Evolutionary conservation across 495 filamentous ascomycete species (phyloP), one percentile per base, ranked within the genome.

Genomic region (Cercophora newfieldiana): DNA sequence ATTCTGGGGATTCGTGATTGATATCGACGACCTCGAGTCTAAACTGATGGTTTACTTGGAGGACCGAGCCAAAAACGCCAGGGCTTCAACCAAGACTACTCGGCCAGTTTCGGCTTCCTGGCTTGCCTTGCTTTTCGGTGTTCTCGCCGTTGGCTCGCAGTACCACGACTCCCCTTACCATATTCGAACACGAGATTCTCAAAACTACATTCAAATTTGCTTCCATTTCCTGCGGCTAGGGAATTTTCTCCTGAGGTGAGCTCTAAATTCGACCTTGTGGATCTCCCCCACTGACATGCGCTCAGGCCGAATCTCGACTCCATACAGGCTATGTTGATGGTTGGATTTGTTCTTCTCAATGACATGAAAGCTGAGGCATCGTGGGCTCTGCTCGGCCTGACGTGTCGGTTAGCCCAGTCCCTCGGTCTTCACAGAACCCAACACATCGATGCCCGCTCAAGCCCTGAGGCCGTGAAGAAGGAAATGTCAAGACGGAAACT

Each of bases 91-190:
- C 60, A 81, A 81, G 59, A 79, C 79, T 18, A 79, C 77, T 18
- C 84, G 79, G 55, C 84, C 76, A 76, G 88, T 83, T 77, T 91
- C 71, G 69, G 89, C 76, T 74, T 86, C 77, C 71, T 93, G 77
- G 87, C 82, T 94, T 8, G 89, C 90, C 10, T 82, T 93, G 25
- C 78, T 94, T 7, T 94, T 94, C 74, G 90, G 90, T 4, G 87
- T 92, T 0, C 81, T 95, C 26, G 91, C 90, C 0, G 91, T 91
- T 30, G 91, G 90, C 18, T 90, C 88, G n/a, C 91, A 95, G 73
- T 93, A 89, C 59, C 90, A 90, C 3, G 86, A 88, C 68, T 81
- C 90, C 7, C 86, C 89, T 1, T 85, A 85, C 62, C 79, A 84
- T 60, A 75, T 83, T 33, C 79, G 84, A 29, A 82, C 80, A 0